Evolutionary conservation across 169 alveolate species (phyloP).

Genomic region (Amoebophrya sp.): DNA sequence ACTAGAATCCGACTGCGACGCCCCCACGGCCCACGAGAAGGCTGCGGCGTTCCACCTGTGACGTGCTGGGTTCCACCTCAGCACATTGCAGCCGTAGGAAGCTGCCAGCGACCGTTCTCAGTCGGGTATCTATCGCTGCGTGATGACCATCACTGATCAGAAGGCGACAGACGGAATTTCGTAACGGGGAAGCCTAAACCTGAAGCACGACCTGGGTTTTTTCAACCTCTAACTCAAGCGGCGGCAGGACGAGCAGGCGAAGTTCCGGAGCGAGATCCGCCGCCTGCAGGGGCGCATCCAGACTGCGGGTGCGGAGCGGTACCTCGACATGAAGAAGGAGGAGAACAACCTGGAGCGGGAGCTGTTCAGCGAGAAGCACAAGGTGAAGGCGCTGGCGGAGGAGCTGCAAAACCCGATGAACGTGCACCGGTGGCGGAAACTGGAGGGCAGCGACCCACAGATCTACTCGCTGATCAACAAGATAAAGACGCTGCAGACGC

Average conservation of each 20-base stretch:
- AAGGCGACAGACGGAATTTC: too few species aligned
- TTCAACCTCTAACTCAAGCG: too few species aligned
- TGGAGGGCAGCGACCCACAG: conserved; percentile 79
- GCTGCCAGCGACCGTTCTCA: too few species aligned
- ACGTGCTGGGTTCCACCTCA: too few species aligned
- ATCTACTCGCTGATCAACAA: conserved; percentile 64
- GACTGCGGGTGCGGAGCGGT: not conserved
- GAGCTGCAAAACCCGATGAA: conserved; percentile 81
- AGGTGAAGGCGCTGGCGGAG: conserved; percentile 63
- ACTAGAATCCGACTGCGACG: too few species aligned
- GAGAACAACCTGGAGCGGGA: not conserved
- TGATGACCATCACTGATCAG: too few species aligned
- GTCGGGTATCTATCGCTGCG: too few species aligned
- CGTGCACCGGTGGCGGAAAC: conserved; percentile 76
- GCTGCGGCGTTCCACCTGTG: too few species aligned
- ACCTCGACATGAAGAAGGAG: not conserved
- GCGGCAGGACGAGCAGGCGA: not conserved
- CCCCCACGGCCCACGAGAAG: too few species aligned
- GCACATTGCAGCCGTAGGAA: too few species aligned
- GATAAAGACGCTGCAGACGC: conserved; percentile 67
- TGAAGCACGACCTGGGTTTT: too few species aligned
- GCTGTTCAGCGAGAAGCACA: not conserved
- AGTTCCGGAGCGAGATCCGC: not conserved
- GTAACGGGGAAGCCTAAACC: too few species aligned
- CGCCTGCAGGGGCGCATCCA: not conserved